These are phyloP conservation scores for Orbilia quercus DNA, from an alignment of 2,329 filamentous ascomycete species.

Conservation along the genomic window DNA sequence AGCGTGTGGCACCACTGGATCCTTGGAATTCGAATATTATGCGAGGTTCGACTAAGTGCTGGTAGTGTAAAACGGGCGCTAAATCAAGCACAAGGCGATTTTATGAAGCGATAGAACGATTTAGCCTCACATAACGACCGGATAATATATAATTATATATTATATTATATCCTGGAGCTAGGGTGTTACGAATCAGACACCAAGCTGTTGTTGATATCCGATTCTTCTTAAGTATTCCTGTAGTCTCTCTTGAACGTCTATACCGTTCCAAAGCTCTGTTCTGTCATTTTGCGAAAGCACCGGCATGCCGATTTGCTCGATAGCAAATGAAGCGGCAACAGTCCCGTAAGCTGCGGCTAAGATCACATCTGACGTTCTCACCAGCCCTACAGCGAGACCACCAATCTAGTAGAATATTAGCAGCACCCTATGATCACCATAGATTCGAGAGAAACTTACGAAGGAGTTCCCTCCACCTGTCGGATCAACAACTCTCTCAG, in stretches of 20 bases:
- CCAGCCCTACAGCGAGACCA: constrained; percentile 71
- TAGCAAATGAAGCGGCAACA: constrained; percentile 88
- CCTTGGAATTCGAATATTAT: too few species aligned
- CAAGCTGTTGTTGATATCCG: neutral
- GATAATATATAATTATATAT: too few species aligned
- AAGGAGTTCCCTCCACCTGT: constrained; percentile 96
- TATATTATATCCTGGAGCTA: too few species aligned
- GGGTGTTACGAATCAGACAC: too few species aligned
- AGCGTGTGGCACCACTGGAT: too few species aligned
- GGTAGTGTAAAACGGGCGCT: too few species aligned
- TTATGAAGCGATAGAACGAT: too few species aligned
- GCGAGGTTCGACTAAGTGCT: too few species aligned
- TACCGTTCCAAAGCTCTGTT: constrained; percentile 73
- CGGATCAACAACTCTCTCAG: constrained; percentile 79
- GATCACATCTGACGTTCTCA: constrained; percentile 69
- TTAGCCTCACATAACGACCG: too few species aligned
- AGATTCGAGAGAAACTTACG: constrained; percentile 66
- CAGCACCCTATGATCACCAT: constrained; percentile 47
- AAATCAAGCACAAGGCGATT: too few species aligned
- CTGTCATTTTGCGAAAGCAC: constrained; percentile 66
- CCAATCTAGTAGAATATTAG: constrained; percentile 63
- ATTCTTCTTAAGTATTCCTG: constrained; percentile 65
- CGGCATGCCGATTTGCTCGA: constrained; percentile 92
- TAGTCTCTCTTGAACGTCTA: constrained; percentile 68
- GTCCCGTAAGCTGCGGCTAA: constrained; percentile 82